Evolutionary conservation across 148 eudicot species (phyloP).

Genomic region (Euryodendron excelsum): DNA sequence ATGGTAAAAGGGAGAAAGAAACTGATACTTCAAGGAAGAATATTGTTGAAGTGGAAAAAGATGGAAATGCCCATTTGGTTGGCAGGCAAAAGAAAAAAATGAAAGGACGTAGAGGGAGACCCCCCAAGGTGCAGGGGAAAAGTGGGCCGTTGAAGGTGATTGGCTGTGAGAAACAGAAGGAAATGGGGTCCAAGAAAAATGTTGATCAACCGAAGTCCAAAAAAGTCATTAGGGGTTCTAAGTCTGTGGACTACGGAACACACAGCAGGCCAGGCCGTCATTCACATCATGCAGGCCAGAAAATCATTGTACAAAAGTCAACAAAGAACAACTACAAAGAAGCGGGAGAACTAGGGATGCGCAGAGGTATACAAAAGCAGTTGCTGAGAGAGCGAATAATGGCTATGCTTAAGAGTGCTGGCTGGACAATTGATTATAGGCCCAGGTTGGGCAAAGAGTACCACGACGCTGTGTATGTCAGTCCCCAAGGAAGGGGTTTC

Average conservation of each 20-base stretch:
- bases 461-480: constrained; percentile 67
- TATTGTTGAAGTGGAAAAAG: background rate
- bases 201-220: background rate
- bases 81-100: constrained; percentile 15
- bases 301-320: background rate
- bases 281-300: background rate
- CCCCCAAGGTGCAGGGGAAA: constrained; percentile 29
- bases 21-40: constrained; percentile 13
- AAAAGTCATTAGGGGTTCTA: constrained; percentile 3
- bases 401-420: constrained; percentile 57
- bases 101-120: constrained; percentile 47
- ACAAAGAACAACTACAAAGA: constrained; percentile 14
- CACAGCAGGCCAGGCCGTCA: background rate
- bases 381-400: constrained; percentile 59
- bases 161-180: constrained; percentile 23
- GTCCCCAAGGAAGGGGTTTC: constrained; percentile 50
- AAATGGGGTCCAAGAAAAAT: background rate
- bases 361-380: constrained; percentile 37
- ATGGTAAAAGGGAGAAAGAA: constrained; percentile 30
- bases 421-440: constrained; percentile 76
- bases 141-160: constrained; percentile 14
- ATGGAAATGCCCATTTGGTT: background rate
- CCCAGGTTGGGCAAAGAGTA: constrained; percentile 40
- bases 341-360: constrained; percentile 20
- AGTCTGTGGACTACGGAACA: constrained; percentile 5